Evolutionary conservation across 345 rosid genomes (phyloP), one percentile per base, ranked within the genome.

Genomic region (Mallotus nudiflorus): DNA sequence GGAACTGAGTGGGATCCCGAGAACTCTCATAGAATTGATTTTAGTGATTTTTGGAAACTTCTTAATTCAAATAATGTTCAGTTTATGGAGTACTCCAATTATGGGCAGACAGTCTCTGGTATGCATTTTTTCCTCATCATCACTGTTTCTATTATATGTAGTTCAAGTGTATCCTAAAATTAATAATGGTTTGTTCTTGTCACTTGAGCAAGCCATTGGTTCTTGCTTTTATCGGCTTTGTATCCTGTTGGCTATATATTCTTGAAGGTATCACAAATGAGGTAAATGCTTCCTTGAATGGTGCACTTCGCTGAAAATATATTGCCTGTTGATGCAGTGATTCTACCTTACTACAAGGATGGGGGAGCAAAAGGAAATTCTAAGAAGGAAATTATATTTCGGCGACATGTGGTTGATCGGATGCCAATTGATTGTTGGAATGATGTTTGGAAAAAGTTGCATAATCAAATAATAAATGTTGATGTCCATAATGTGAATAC

Each of bases 391-490:
- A 85, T 91, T 59, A 50, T 93, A 62, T 93, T 81, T 51, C 85
- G 88, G 72, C 94, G 98, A 61, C 97, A 93, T 80, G 82, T 87
- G 75, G 92, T 91, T 66, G 93, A 91, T 25, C 87, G 86, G 54
- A 91, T 93, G 98, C 98, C 98, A 13, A 86, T 93, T 76, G 97
- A 93, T 84, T 82, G 92, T 76, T 91, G 98, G 97, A 91, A 89
- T 81, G 96, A 89, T 78, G 94, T 93, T 53, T 91, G 98, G 98
- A 51, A 83, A 67, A 93, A 93, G 84, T 76, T 93, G 84, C 98
- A 93, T 77, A 89, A 89, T 60, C 98, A 93, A 70, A 83, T 91
- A 67, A 91, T 87, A 59, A 89, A 89, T 77, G 88, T 93, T 33
- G 97, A 93, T 76, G 92, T 93, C 50, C 56, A 81, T 62, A 88